phyloP scores from a whole-genome alignment of 2,329 filamentous ascomycete genomes.

The Colletotrichum cordylinicola region DNA sequence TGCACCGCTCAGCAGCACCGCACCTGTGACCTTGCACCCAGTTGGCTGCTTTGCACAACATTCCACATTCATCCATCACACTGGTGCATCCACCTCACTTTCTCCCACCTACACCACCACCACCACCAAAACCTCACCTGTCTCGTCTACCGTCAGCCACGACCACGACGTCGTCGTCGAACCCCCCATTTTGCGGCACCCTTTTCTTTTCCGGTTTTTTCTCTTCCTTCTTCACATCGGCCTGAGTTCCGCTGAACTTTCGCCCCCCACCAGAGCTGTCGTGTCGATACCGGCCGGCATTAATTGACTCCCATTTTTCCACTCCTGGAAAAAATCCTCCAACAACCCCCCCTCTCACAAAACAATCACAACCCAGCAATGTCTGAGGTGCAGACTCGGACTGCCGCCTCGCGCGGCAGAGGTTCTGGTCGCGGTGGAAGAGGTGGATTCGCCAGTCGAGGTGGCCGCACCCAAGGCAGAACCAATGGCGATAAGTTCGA shows the following conservation, averaged over 20 bases:
- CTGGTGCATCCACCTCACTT: slow-evolving; percentile 26
- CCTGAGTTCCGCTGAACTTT: slow-evolving; percentile 26
- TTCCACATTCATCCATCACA: slow-evolving; percentile 25
- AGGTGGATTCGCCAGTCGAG: slow-evolving; percentile 75
- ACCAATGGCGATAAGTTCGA: slow-evolving; percentile 74
- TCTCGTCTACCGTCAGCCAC: slow-evolving; percentile 22
- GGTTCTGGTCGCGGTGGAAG: slow-evolving; percentile 87
- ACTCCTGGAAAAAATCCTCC: slow-evolving; percentile 17
- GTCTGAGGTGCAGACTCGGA: slow-evolving; percentile 93
- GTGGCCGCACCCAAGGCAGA: slow-evolving; percentile 67
- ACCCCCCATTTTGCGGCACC: slow-evolving; percentile 14
- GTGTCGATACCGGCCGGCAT: slow-evolving; percentile 20
- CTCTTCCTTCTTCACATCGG: slow-evolving; percentile 25
- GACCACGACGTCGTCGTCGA: slow-evolving; percentile 22
- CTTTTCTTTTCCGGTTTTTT: slow-evolving; percentile 29
- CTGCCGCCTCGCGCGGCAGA: slow-evolving; percentile 85
- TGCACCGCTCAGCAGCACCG: background rate
- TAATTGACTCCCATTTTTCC: slow-evolving; percentile 20
- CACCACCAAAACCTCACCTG: slow-evolving; percentile 27
- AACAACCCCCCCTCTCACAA: slow-evolving; percentile 13
- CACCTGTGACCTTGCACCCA: slow-evolving; percentile 6
- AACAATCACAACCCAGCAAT: slow-evolving; percentile 52
- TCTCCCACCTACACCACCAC: slow-evolving; percentile 23
- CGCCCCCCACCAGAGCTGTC: slow-evolving; percentile 21
- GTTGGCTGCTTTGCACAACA: slow-evolving; percentile 22